Base-by-base conservation (phyloP, 176 grass and related monocot genomes). In the Avena atlantica region DNA sequence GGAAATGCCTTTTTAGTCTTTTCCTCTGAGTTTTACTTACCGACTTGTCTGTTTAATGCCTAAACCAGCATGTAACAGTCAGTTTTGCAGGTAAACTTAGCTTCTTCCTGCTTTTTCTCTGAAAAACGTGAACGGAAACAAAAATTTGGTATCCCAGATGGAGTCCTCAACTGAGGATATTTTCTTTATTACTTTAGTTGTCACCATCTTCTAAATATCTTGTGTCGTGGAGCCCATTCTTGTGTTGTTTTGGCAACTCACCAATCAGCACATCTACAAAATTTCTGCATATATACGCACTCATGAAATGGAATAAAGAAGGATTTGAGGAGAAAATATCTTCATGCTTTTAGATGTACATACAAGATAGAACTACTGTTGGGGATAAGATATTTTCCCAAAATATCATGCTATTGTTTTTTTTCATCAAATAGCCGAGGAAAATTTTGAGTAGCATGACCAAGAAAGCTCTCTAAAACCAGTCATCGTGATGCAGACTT, bases 131-230 rank as follows among this genome's bases (percentile, higher is more conserved):
- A 25, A 76, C 15, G 3, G 8, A 76, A 55, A 15, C 50, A 75
- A 17, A 75, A 70, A 4, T 27, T 27, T 50, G 15, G 74, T 6
- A 79, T 79, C 21, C 65, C 21, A 82, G 16, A 53, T 25, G 9
- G 50, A 56, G 71, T 45, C 61, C 59, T 42, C 81, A 78, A 13
- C 45, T n/a, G 23, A 24, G 68, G 49, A 29, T 5, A 63, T 51
- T 80, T 82, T 17, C 73, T 76, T 29, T 52, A 76, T 89, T 63
- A 21, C 83, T 82, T 86, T 86, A 78, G 29, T 31, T 63, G 84
- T 91, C 89, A 84, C 80, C 74, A 84, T 90, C 89, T 74, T 69
- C 74, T 9, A 80, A 68, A 75, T 87, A 80, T 80, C 85, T 34
- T 91, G 48, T 23, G 5, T 20, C 15, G 6, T 51, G 80, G 85